Evolutionary conservation across 2,329 filamentous ascomycete genomes (phyloP).

Genomic region (Mariannaea elegans): DNA sequence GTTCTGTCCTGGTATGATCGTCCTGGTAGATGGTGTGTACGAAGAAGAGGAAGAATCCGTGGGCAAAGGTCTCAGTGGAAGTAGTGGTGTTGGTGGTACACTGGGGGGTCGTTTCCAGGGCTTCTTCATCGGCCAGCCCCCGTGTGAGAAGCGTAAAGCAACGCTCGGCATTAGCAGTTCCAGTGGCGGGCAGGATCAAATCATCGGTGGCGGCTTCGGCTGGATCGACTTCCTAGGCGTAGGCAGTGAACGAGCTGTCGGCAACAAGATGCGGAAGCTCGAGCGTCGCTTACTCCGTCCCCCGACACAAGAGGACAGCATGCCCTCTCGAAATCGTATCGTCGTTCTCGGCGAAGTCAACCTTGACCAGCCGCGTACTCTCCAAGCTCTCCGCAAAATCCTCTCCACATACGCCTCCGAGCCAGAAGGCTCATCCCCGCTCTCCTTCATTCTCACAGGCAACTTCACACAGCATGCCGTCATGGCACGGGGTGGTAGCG

Average conservation of each 20-base stretch:
- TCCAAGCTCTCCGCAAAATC: constrained; percentile 83
- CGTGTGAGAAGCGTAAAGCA: constrained; percentile 82
- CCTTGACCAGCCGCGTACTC: constrained; percentile 82
- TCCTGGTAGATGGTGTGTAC: constrained; percentile 94
- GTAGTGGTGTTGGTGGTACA: constrained; percentile 84
- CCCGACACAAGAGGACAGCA: constrained; percentile 45
- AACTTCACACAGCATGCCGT: constrained; percentile 79
- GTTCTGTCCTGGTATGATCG: constrained; percentile 96
- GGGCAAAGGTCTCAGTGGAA: constrained; percentile 76
- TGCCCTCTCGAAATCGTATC: constrained; percentile 60
- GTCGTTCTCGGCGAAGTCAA: constrained; percentile 88
- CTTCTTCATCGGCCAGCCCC: constrained; percentile 90
- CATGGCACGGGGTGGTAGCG: constrained; percentile 73
- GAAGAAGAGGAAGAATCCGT: constrained; percentile 85
- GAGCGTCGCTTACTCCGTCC: constrained; percentile 72
- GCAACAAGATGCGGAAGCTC: constrained; percentile 82
- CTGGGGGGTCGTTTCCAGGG: constrained; percentile 93
- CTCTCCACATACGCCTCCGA: constrained; percentile 77
- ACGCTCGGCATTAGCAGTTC: constrained; percentile 77
- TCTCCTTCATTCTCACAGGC: constrained; percentile 84
- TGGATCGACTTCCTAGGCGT: constrained; percentile 97
- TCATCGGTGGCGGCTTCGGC: constrained; percentile 84
- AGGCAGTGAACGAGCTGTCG: constrained; percentile 86
- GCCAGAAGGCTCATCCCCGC: constrained; percentile 70
- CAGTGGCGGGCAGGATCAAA: constrained; percentile 66